Evolutionary conservation across 1,284 basidiomycete species (phyloP).

Genomic region (Marasmius oreades): DNA sequence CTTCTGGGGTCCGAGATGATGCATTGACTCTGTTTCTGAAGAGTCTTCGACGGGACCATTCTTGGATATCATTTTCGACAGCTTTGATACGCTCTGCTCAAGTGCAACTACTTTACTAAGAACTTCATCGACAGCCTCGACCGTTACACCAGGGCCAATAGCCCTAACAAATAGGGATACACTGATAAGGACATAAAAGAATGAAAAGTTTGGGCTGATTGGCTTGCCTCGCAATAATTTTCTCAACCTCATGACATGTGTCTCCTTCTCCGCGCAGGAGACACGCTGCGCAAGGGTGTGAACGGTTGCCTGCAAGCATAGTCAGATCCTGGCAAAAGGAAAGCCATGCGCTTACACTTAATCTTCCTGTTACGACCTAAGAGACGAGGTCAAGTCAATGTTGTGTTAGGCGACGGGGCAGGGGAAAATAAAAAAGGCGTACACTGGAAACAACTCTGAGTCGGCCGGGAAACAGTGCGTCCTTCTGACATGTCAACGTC

Average conservation of each 20-base stretch:
- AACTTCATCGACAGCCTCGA: slow-evolving; percentile 5
- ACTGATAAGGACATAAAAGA: no score
- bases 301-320: slow-evolving; percentile 13
- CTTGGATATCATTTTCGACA: not conserved
- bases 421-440: not conserved
- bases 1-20: not conserved
- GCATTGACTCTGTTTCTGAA: not conserved
- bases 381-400: not conserved
- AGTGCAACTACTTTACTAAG: not conserved
- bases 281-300: slow-evolving; percentile 18
- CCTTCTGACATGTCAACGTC: not conserved
- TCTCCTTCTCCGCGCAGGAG: slow-evolving; percentile 17
- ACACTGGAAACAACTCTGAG: slow-evolving; percentile 16
- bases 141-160: not conserved
- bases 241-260: slow-evolving; percentile 16
- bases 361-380: slow-evolving; percentile 19
- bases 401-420: no score
- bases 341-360: slow-evolving; percentile 10
- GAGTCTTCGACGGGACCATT: not conserved
- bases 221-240: slow-evolving; percentile 10
- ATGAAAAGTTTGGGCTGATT: not conserved
- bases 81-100: slow-evolving; percentile 5
- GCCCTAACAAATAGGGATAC: not conserved
- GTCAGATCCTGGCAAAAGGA: not conserved
- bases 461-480: slow-evolving; percentile 13